Base-by-base conservation (phyloP, 495 filamentous ascomycete genomes). In the Chaetomidium leptoderma region DNA sequence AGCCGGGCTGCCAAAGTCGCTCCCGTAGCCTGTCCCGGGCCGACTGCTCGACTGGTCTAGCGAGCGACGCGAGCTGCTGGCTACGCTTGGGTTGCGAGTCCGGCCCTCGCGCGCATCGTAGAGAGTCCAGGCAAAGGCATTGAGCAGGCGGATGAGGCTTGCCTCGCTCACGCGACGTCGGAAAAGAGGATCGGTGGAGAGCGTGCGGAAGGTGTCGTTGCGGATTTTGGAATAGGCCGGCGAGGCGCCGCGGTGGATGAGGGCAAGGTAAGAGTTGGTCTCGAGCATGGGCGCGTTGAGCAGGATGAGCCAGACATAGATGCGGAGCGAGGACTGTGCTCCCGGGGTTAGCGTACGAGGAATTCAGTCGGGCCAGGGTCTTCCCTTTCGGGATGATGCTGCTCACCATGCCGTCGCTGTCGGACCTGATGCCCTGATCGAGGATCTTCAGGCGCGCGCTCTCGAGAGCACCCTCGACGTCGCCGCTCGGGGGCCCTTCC, bases 201-300 rank as follows among this genome's bases (percentile, higher is more conserved):
- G 74, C 0, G 93, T 99, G 61, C 93, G 90, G 67, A 97, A 97
- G 27, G 93, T 96, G 69, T 99, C 93, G 63, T 99, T 95, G 65
- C 91, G 88, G 66, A 99, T 99, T 72, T 99, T 99, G 43, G 89
- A 83, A 70, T 99, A 95, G 14, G 90, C 91, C 3, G 91, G 91
- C 1, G 92, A 97, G 11, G 92, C 86, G 47, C 92, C 92, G 53
- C 92, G 91, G 64, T 93, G 91, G 58, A 97, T 87, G 21, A 99
- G 84, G 53, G 83, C 80, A 56, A 97, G 87, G 67, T 99, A 97
- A 49, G 84, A 78, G 65, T 95, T 87, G 57, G 95, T 95, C 23
- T 82, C 78, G 53, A 97, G 74, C 16, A 95, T 84, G 8, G 90
- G 84, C 35, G 91, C 85, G 66, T 92, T 86, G 56, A 97, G 86